Evolutionary conservation across 2,329 filamentous ascomycete genomes (phyloP).

Genomic region (Gremmenia infestans): DNA sequence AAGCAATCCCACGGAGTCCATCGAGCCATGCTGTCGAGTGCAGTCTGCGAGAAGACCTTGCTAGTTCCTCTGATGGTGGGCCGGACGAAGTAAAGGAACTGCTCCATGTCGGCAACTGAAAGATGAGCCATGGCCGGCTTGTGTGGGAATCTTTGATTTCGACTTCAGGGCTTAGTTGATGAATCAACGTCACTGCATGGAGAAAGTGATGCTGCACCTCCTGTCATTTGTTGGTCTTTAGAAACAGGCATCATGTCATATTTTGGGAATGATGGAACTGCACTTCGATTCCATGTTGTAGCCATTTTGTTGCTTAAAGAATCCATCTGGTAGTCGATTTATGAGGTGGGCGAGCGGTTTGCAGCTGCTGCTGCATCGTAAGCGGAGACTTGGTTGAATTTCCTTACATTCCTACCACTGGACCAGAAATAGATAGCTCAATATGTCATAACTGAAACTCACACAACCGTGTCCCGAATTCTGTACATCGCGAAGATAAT

Average conservation of each 20-base stretch:
- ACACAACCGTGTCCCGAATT: too few species aligned
- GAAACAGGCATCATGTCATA: not conserved
- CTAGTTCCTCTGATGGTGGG: not conserved
- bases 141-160: not conserved
- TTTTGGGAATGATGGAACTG: not conserved
- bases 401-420: too few species aligned
- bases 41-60: constrained; percentile 4
- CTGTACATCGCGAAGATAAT: too few species aligned
- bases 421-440: too few species aligned
- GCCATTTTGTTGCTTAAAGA: not conserved
- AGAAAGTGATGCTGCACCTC: not conserved
- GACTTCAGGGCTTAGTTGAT: not conserved
- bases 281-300: not conserved
- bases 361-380: too few species aligned
- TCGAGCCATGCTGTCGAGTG: constrained; percentile 41
- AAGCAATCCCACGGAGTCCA: constrained; percentile 41
- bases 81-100: not conserved
- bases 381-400: too few species aligned
- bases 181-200: not conserved
- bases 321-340: not conserved
- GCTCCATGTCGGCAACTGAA: not conserved
- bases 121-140: not conserved
- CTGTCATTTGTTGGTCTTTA: not conserved
- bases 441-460: too few species aligned
- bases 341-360: not conserved